Evolutionary conservation across 2,329 filamentous ascomycete genomes (phyloP), one percentile per base, ranked within the genome.

Genomic region (Colletotrichum spinosum): DNA sequence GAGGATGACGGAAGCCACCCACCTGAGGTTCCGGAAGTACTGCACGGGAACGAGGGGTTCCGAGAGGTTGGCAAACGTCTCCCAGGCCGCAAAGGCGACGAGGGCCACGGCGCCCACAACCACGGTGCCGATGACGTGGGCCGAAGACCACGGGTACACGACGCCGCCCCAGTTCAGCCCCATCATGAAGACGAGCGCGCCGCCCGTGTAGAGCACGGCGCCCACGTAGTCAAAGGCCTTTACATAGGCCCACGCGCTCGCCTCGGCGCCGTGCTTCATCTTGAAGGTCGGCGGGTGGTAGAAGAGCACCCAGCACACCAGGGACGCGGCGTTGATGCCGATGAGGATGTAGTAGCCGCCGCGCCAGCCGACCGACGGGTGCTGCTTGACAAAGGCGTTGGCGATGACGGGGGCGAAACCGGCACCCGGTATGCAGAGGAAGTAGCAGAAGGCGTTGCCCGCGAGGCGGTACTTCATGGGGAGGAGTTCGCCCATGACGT

Each of bases 1-100:
- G 33, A 76, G 64, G 38, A 78, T 68, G 17, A 73, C 72, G 9
- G 72, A 71, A 8, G 75, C 72, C 35, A 73, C 72, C 72, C 75
- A 76, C 17, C 65, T 69, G 34, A 68, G 67, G 68, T 79, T 77
- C 35, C 68, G 69, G 70, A 79, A 78, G 25, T 78, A 67, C 55
- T 74, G 71, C 59, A 78, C 74, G 8, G 75, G 77, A 10, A 79
- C 71, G 15, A 79, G 70, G 3, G 77, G 77, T 66, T 79, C 75
- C 46, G 74, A 71, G 38, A 75, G 68, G n/a, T 67, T 64, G 12
- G 67, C 71, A 37, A 64, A 68, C 0, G 65, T 58, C 46, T 77
- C 74, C 69, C 71, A 77, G 1, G 73, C 63, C 9, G 70, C 67
- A 57, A 76, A 75, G 8, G 68, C 42, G 2, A 72, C 60, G 1